Percentiles rank a stretch among this genome's conserved stretches.
Evolutionary conservation across 345 rosid species (phyloP).

Genomic region (Dimocarpus longan): DNA sequence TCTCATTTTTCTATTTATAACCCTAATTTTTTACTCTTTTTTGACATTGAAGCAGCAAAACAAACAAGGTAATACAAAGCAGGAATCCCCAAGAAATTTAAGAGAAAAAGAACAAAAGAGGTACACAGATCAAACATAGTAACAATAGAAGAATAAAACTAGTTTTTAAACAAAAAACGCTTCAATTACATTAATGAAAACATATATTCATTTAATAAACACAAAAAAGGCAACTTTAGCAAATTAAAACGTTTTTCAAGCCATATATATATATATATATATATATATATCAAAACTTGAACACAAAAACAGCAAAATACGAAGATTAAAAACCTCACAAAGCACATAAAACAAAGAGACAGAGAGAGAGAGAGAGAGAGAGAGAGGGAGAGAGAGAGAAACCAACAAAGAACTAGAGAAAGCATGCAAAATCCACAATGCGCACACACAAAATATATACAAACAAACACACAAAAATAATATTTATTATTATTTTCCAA

Average conservation of each 20-base stretch:
- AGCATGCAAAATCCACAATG: constrained; percentile 12
- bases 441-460: background rate
- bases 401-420: background rate
- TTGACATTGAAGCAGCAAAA: background rate
- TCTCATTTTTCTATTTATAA: background rate
- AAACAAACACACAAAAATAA: background rate
- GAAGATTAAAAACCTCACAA: too few relatives aligned
- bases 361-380: background rate
- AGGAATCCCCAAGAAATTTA: background rate
- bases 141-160: background rate
- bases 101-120: background rate
- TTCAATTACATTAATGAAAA: constrained; percentile 6
- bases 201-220: background rate
- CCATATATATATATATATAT: too few relatives aligned
- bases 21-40: background rate
- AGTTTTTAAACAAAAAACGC: background rate
- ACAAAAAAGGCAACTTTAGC: background rate
- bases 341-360: too few relatives aligned
- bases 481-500: background rate
- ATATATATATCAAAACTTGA: background rate
- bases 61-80: background rate
- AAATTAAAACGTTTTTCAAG: background rate
- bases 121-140: constrained; percentile 15
- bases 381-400: background rate
- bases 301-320: background rate